Conservation (phyloP, 2,329 filamentous ascomycete genomes). For the Colletotrichum siamense region DNA sequence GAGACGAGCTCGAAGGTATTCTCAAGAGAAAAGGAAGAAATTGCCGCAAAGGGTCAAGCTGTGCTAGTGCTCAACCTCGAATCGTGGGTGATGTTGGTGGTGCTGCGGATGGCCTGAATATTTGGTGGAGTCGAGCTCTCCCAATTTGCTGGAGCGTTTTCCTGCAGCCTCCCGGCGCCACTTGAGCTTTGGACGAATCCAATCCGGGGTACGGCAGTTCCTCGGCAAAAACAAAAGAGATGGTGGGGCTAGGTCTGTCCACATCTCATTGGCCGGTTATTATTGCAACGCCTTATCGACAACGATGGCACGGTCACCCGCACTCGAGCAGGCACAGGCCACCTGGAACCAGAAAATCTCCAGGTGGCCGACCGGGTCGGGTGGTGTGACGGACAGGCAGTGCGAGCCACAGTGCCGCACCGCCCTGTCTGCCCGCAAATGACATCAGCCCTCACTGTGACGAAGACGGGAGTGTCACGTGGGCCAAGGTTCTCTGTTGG, state of each 20-base stretch:
- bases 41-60: neutral
- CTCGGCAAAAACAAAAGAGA: neutral
- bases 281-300: neutral
- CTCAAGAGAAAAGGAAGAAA: neutral
- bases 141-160: conserved; percentile 6
- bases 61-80: neutral
- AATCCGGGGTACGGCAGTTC: conserved; percentile 20
- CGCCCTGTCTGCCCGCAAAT: conserved; percentile 26
- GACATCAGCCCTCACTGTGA: conserved; percentile 4
- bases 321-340: conserved; percentile 7
- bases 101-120: neutral
- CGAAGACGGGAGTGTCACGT: neutral
- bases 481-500: conserved; percentile 12
- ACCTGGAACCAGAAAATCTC: neutral
- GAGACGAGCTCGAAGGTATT: neutral
- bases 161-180: neutral
- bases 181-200: conserved; percentile 11
- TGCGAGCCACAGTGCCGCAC: conserved; percentile 6
- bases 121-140: conserved; percentile 13
- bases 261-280: neutral
- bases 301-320: conserved; percentile 11
- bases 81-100: neutral
- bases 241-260: neutral
- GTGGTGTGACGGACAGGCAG: neutral
- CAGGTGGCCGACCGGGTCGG: neutral